phyloP scores from a whole-genome alignment of 768 basidiomycete genomes.

The Pleurotus pulmonarius region DNA sequence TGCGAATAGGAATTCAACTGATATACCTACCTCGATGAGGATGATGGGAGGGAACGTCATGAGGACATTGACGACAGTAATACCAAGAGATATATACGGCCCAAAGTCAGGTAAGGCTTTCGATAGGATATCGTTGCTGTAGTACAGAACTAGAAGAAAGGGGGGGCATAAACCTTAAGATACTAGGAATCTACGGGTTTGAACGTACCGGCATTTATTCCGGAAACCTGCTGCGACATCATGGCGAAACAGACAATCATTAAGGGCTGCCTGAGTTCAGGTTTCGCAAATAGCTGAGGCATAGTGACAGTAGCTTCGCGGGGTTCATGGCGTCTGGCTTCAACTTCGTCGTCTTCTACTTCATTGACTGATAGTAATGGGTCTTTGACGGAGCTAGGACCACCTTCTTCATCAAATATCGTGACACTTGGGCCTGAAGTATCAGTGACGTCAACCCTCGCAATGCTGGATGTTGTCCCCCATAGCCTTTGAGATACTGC shows the following conservation, averaged over 20 bases:
- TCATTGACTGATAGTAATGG: slow-evolving; percentile 33
- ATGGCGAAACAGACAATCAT: slow-evolving; percentile 66
- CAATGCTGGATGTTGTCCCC: slow-evolving; percentile 26
- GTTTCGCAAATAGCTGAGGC: slow-evolving; percentile 44
- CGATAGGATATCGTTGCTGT: slow-evolving; percentile 84
- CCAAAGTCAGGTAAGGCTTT: slow-evolving; percentile 76
- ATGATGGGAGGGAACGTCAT: slow-evolving; percentile 87
- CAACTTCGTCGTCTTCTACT: slow-evolving; percentile 19
- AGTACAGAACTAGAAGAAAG: slow-evolving; percentile 71
- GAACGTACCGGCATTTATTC: slow-evolving; percentile 66
- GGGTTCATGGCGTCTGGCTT: slow-evolving; percentile 16
- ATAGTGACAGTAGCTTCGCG: slow-evolving; percentile 37
- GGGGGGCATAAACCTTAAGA: slow-evolving; percentile 7
- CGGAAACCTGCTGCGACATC: slow-evolving; percentile 78
- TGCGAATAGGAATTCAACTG: not conserved
- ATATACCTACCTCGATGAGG: slow-evolving; percentile 74
- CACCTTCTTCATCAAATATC: not conserved
- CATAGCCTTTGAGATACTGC: slow-evolving; percentile 49
- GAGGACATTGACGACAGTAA: slow-evolving; percentile 79
- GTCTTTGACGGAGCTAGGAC: slow-evolving; percentile 27
- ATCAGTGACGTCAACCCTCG: not conserved
- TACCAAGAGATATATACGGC: slow-evolving; percentile 78
- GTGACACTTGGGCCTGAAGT: too few species aligned
- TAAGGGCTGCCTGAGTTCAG: slow-evolving; percentile 59
- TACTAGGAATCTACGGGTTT: not conserved